A percentile compares a stretch with the other conserved stretches of the same genome.
phyloP scores from a whole-genome alignment of 257 asterid species.

The Lycium ferocissimum region DNA sequence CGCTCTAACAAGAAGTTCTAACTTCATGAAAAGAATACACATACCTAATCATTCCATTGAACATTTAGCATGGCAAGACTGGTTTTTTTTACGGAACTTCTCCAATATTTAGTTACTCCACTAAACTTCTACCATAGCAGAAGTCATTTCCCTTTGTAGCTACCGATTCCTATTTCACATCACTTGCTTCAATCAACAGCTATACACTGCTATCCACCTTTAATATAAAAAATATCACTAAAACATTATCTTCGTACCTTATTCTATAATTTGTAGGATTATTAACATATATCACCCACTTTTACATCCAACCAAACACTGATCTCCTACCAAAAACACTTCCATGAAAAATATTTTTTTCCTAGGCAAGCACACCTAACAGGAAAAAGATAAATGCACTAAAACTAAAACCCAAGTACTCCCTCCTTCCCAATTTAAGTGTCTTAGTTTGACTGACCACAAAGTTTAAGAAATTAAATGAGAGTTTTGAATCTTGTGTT shows the following conservation, averaged over 20 bases:
- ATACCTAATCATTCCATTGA: neutral
- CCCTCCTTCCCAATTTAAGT: neutral
- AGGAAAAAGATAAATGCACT: neutral
- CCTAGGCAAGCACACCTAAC: neutral
- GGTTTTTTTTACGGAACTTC: neutral
- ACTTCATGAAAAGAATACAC: neutral
- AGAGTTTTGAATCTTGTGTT: neutral
- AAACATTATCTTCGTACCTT: neutral
- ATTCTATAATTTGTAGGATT: neutral
- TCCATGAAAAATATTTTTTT: neutral
- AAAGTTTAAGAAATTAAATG: neutral
- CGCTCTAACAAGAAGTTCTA: constrained; percentile 2
- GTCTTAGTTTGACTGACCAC: neutral
- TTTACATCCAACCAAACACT: neutral
- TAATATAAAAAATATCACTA: neutral
- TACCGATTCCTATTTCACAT: no score
- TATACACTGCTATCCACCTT: neutral
- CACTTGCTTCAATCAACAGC: neutral
- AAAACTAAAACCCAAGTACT: neutral
- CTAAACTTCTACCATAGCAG: neutral
- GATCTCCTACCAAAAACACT: neutral
- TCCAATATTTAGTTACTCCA: neutral
- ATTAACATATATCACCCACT: neutral
- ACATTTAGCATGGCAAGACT: neutral
- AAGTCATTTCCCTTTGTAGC: neutral